These are phyloP conservation scores for Strobilomyces echinocephalus DNA, from an alignment of 768 basidiomycete species.

Conservation along the genomic window DNA sequence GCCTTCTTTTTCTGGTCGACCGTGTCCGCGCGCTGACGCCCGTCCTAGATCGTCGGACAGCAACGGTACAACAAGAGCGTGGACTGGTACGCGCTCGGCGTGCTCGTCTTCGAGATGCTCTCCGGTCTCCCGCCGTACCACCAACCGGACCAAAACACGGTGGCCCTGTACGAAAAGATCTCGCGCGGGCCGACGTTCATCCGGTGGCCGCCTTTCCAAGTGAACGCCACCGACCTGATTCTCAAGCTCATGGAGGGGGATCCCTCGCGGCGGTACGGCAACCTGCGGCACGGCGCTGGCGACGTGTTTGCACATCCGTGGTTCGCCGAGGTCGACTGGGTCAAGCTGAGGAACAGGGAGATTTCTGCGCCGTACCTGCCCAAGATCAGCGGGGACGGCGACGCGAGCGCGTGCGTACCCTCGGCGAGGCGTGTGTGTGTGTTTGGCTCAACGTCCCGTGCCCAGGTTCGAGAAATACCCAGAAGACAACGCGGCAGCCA, in stretches of 20 bases:
- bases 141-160: slow-evolving; percentile 76
- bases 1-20: slow-evolving; percentile 19
- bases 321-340: slow-evolving; percentile 95
- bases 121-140: slow-evolving; percentile 95
- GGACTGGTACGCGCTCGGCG: slow-evolving; percentile 98
- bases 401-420: slow-evolving; percentile 80
- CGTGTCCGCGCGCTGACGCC: slow-evolving; percentile 6
- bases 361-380: slow-evolving; percentile 96
- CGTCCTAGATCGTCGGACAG: slow-evolving; percentile 65
- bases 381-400: slow-evolving; percentile 86
- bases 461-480: slow-evolving; percentile 73
- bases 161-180: slow-evolving; percentile 90
- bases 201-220: slow-evolving; percentile 74
- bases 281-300: slow-evolving; percentile 78
- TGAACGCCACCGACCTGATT: slow-evolving; percentile 82
- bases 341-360: slow-evolving; percentile 70
- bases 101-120: slow-evolving; percentile 97
- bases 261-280: slow-evolving; percentile 84
- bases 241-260: slow-evolving; percentile 87
- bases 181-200: slow-evolving; percentile 67
- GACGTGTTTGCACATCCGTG: slow-evolving; percentile 93
- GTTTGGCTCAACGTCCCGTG: background rate
- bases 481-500: slow-evolving; percentile 59
- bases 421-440: background rate
- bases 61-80: slow-evolving; percentile 93